Evolutionary conservation across 345 rosid genomes (phyloP).

Genomic region (Rhodomyrtus tomentosa): DNA sequence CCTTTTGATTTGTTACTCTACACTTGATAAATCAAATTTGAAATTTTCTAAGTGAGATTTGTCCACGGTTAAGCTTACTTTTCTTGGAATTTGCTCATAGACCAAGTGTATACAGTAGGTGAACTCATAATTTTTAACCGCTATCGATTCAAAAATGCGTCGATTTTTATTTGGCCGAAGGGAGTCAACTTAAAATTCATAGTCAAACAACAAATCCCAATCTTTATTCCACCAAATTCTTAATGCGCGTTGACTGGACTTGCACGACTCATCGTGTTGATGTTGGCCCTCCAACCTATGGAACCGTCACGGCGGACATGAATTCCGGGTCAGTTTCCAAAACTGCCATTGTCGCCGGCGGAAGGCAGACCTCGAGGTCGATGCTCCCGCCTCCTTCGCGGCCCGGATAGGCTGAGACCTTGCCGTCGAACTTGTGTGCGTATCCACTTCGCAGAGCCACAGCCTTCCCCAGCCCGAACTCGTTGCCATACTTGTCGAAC

Average conservation of each 20-base stretch:
- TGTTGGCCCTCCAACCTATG: neutral
- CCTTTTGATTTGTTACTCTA: neutral
- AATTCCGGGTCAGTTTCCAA: neutral
- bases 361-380: conserved; percentile 65
- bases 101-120: neutral
- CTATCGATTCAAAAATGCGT: neutral
- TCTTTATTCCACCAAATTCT: neutral
- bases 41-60: no score
- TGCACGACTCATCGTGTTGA: neutral
- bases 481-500: conserved; percentile 62
- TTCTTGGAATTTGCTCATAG: neutral
- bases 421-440: conserved; percentile 64
- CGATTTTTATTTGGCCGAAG: no score
- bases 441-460: conserved; percentile 60
- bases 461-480: conserved; percentile 79
- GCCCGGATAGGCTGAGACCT: conserved; percentile 53
- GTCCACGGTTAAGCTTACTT: no score
- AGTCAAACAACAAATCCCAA: neutral
- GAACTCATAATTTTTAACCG: neutral
- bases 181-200: neutral
- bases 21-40: neutral
- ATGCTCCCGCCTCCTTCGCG: conserved; percentile 55
- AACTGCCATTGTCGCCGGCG: conserved; percentile 29
- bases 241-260: neutral
- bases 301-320: neutral